Percentiles rank a stretch among this genome's conserved stretches.
phyloP scores from a whole-genome alignment of 495 filamentous ascomycete genomes.

The Usnea hakonensis region DNA sequence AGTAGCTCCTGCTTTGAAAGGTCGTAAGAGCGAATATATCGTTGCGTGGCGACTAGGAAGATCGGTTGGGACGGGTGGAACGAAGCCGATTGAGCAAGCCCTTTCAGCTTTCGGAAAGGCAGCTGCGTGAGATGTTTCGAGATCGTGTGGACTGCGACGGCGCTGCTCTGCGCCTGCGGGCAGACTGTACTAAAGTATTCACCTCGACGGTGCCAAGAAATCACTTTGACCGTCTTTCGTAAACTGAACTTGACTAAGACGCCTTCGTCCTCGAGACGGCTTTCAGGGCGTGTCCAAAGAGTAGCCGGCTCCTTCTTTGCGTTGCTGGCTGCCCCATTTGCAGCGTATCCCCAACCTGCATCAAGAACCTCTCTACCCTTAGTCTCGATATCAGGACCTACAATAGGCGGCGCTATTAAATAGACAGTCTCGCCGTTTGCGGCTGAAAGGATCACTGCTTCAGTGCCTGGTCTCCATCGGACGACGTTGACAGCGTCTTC shows the following conservation, averaged over 20 bases:
- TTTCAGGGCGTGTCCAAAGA: conserved; percentile 73
- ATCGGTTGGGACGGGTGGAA: conserved; percentile 92
- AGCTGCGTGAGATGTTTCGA: conserved; percentile 91
- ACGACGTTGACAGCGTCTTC: conserved; percentile 82
- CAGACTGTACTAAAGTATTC: conserved; percentile 93
- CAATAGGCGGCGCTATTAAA: conserved; percentile 68
- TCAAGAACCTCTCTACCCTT: conserved; percentile 68
- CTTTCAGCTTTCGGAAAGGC: conserved; percentile 77
- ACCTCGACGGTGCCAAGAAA: conserved; percentile 88
- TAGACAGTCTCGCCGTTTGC: conserved; percentile 78
- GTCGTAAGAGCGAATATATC: conserved; percentile 85
- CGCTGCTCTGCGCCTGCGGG: conserved; percentile 63
- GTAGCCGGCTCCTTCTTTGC: conserved; percentile 67
- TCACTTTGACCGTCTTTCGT: conserved; percentile 76
- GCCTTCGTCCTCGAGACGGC: conserved; percentile 65
- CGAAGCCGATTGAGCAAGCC: conserved; percentile 76
- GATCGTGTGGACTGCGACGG: conserved; percentile 92
- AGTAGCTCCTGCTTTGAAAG: conserved; percentile 79
- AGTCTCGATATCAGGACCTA: conserved; percentile 63
- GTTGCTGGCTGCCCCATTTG: conserved; percentile 53
- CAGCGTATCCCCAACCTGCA: conserved; percentile 83
- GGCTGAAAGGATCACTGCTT: conserved; percentile 71
- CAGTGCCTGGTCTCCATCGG: conserved; percentile 80
- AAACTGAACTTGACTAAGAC: conserved; percentile 71
- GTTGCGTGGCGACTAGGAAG: conserved; percentile 93